Evolutionary conservation across 192 early-diverging fungal genomes (phyloP).

Genomic region (Rhizophlyctis rosea): DNA sequence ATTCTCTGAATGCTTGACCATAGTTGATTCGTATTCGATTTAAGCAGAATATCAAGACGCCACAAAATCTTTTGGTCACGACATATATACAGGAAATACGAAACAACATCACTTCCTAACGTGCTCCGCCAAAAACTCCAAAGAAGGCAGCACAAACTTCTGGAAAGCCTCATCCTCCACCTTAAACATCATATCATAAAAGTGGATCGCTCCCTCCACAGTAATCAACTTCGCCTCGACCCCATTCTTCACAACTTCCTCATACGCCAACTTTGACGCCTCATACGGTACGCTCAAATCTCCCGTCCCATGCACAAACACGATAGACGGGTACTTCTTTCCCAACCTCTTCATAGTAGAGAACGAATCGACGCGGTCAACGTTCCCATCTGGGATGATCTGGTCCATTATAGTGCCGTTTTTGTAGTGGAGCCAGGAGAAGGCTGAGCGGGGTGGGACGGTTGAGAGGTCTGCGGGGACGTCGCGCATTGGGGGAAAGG

Average conservation of each 20-base stretch:
- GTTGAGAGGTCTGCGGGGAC: no score
- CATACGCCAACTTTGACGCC: not conserved
- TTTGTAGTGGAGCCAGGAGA: not conserved
- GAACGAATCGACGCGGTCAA: constrained; percentile 12
- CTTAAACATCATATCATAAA: constrained; percentile 11
- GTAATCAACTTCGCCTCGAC: not conserved
- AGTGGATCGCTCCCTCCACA: constrained; percentile 6
- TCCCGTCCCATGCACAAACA: constrained; percentile 6
- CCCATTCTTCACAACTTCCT: constrained; percentile 5
- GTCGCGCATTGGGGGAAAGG: not conserved
- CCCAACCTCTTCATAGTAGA: not conserved
- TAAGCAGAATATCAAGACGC: no score
- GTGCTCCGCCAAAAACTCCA: constrained; percentile 13
- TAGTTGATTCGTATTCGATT: no score
- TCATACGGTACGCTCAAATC: constrained; percentile 5
- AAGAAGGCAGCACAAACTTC: not conserved
- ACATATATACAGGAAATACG: no score
- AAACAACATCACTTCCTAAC: constrained; percentile 3
- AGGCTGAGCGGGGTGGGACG: not conserved
- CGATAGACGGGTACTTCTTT: not conserved
- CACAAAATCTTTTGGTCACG: no score
- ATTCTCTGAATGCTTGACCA: no score
- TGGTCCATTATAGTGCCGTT: not conserved
- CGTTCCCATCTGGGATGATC: constrained; percentile 10
- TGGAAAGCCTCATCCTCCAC: constrained; percentile 12